Evolutionary conservation across 2,329 filamentous ascomycete genomes (phyloP).

Genomic region (Hortaea werneckii): DNA sequence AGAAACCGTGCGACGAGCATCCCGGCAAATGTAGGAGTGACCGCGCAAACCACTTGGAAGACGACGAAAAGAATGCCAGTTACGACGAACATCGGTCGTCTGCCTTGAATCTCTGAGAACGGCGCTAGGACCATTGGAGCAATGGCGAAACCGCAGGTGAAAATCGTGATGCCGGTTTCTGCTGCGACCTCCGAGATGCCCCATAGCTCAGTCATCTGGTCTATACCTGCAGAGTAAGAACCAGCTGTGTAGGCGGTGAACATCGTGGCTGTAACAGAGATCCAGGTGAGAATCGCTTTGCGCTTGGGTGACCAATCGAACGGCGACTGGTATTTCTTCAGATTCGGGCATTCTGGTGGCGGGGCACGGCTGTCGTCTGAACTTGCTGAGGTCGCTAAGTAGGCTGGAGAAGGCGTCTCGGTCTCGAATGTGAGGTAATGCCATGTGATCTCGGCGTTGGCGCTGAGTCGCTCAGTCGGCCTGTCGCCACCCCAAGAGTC

Average conservation of each 20-base stretch:
- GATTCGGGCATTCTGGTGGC: conserved; percentile 52
- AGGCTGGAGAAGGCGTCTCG: conserved; percentile 39
- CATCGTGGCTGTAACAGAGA: conserved; percentile 67
- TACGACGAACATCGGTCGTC: conserved; percentile 68
- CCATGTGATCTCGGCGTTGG: conserved; percentile 37
- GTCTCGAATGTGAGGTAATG: conserved; percentile 55
- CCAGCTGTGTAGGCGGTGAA: conserved; percentile 74
- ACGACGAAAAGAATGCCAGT: conserved; percentile 63
- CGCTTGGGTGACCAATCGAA: conserved; percentile 60
- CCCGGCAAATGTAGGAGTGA: conserved; percentile 58
- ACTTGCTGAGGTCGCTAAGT: conserved; percentile 18
- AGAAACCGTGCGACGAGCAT: conserved; percentile 70
- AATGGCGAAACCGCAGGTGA: conserved; percentile 69
- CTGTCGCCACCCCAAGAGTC: conserved; percentile 10
- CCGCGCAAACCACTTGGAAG: conserved; percentile 63
- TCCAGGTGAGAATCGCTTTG: conserved; percentile 59
- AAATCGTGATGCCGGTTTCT: conserved; percentile 69
- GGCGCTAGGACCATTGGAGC: conserved; percentile 84
- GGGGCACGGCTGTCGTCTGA: conserved; percentile 17
- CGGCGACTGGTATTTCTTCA: conserved; percentile 58
- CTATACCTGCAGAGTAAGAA: conserved; percentile 61
- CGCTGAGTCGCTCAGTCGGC: conserved; percentile 1
- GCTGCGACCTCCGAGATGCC: conserved; percentile 54
- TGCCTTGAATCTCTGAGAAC: conserved; percentile 78
- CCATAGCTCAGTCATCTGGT: conserved; percentile 57